phyloP scores from a whole-genome alignment of 2,329 filamentous ascomycete genomes.

The Geosmithia flava region DNA sequence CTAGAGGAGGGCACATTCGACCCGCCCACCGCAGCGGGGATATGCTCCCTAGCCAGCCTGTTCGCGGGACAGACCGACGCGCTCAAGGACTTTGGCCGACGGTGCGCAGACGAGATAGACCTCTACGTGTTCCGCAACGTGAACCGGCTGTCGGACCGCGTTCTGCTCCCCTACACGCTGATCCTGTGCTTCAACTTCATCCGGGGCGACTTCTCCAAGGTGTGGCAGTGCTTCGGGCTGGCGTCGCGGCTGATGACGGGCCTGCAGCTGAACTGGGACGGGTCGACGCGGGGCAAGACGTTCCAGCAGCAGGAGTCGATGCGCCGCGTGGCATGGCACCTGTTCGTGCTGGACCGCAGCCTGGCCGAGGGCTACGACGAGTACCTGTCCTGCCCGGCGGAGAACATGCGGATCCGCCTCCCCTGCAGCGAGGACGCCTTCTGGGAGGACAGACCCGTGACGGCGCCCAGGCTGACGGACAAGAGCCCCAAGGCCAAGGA shows the following conservation, averaged over 20 bases:
- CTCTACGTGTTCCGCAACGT: constrained; percentile 26
- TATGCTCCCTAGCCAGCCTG: constrained; percentile 23
- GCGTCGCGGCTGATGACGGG: constrained; percentile 22
- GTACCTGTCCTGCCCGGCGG: constrained; percentile 21
- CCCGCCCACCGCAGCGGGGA: constrained; percentile 20
- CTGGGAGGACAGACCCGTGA: constrained; percentile 15
- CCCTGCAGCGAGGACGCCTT: constrained; percentile 21
- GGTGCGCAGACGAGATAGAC: constrained; percentile 25
- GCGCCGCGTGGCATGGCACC: constrained; percentile 23
- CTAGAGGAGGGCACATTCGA: constrained; percentile 22
- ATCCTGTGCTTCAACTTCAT: constrained; percentile 23
- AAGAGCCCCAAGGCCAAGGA: constrained; percentile 10
- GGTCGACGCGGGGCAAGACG: constrained; percentile 12
- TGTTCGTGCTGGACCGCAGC: constrained; percentile 23
- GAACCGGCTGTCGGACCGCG: constrained; percentile 19
- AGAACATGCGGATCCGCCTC: constrained; percentile 23
- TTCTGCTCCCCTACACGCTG: constrained; percentile 20
- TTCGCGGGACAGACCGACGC: constrained; percentile 18
- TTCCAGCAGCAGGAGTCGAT: constrained; percentile 22
- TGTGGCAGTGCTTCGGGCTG: constrained; percentile 25
- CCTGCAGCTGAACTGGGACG: constrained; percentile 26
- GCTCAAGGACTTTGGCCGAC: constrained; percentile 20
- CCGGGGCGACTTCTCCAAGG: constrained; percentile 21
- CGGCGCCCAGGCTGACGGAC: constrained; percentile 17
- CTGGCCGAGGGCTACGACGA: constrained; percentile 26